A percentile compares a stretch with the other conserved stretches of the same genome.
Conservation (phyloP, 441 rosid genomes). For the Corymbia citriodora region DNA sequence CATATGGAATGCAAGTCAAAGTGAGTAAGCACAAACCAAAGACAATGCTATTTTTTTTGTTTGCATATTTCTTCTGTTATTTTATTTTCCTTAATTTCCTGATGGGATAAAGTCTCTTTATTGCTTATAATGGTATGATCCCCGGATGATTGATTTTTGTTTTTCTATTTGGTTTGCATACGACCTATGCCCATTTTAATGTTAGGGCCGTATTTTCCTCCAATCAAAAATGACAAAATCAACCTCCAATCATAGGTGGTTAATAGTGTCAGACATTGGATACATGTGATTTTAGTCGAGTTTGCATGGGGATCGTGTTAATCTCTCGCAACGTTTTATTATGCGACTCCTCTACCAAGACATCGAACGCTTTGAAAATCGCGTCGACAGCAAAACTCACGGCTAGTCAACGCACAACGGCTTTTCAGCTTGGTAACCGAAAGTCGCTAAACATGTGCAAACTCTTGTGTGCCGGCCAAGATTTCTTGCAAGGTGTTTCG, state of each 20-base stretch:
- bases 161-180: not conserved
- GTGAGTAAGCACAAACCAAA: not conserved
- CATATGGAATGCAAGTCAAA: not conserved
- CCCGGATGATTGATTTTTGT: not conserved
- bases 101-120: not conserved
- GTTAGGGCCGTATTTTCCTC: not conserved
- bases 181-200: not conserved
- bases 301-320: not conserved
- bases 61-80: not conserved
- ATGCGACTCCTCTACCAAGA: not conserved
- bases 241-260: no score
- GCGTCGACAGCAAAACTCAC: not conserved
- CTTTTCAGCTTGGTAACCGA: not conserved
- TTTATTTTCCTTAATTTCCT: not conserved
- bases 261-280: no score
- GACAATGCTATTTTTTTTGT: fast-evolving
- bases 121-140: not conserved
- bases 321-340: not conserved
- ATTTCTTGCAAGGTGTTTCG: not conserved
- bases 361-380: not conserved
- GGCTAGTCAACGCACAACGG: not conserved
- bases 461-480: not conserved
- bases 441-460: not conserved
- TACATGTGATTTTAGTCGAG: not conserved
- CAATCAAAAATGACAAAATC: not conserved